Percentiles rank a stretch among this genome's conserved stretches.
These are phyloP conservation scores for Aspergillus luchuensis DNA, from an alignment of 2,329 filamentous ascomycete species.

Conservation along the genomic window DNA sequence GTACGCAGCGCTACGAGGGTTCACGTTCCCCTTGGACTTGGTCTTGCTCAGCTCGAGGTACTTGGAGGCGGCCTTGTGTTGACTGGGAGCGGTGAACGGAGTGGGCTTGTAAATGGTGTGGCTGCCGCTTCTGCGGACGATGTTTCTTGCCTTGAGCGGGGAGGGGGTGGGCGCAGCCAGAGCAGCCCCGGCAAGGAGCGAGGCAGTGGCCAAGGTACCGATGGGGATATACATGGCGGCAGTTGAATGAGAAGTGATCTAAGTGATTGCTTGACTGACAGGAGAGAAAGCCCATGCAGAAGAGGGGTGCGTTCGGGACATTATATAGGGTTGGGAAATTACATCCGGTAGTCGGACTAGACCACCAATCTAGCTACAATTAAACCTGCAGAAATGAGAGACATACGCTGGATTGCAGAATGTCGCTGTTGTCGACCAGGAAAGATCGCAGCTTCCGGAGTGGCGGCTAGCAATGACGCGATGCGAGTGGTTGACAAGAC, in stretches of 20 bases:
- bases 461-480: background rate
- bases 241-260: background rate
- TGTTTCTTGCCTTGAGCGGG: background rate
- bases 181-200: slow-evolving; percentile 1
- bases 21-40: background rate
- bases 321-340: slow-evolving; percentile 2
- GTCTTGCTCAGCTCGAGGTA: slow-evolving; percentile 14
- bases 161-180: slow-evolving; percentile 2
- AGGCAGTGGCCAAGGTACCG: background rate
- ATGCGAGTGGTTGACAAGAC: background rate
- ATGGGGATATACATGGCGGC: slow-evolving; percentile 2
- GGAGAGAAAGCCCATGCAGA: background rate
- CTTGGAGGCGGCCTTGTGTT: background rate
- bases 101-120: slow-evolving; percentile 17
- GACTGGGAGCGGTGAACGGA: background rate
- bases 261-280: background rate
- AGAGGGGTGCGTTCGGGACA: background rate
- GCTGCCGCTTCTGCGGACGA: background rate
- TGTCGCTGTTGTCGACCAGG: background rate
- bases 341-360: background rate
- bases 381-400: background rate
- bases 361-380: background rate
- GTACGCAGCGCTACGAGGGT: slow-evolving; percentile 10
- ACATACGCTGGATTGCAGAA: background rate
- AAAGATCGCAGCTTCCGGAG: background rate